phyloP scores from a whole-genome alignment of 768 basidiomycete species.

The Kondoa subrosea region DNA sequence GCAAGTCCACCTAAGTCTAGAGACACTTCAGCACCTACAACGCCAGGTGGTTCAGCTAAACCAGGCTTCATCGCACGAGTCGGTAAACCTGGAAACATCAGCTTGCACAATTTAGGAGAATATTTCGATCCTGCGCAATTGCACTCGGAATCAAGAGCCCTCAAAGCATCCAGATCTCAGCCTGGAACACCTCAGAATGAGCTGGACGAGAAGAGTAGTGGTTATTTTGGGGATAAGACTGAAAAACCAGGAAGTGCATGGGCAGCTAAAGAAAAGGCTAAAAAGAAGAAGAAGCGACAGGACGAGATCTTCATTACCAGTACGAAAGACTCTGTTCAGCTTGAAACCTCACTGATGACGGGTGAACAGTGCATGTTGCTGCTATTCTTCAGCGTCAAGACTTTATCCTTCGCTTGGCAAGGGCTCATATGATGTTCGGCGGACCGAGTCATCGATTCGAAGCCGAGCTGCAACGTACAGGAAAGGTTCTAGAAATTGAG shows the following conservation, averaged over 20 bases:
- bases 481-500: slow-evolving; percentile 38
- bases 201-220: no score
- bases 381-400: slow-evolving; percentile 40
- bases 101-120: slow-evolving; percentile 1
- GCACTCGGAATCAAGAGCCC: slow-evolving; percentile 14
- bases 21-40: background rate
- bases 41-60: background rate
- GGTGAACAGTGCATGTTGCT: slow-evolving; percentile 72
- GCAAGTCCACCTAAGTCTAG: background rate
- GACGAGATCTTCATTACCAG: slow-evolving; percentile 49
- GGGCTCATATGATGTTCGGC: slow-evolving; percentile 40
- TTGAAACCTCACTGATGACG: background rate
- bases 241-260: background rate
- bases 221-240: slow-evolving; percentile 2
- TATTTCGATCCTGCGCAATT: slow-evolving; percentile 13
- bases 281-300: slow-evolving; percentile 26
- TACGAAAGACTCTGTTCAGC: slow-evolving; percentile 10
- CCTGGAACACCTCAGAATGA: slow-evolving; percentile 31
- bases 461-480: slow-evolving; percentile 38
- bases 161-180: slow-evolving; percentile 8
- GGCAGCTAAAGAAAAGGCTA: slow-evolving; percentile 18
- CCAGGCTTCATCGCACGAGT: background rate
- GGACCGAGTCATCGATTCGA: slow-evolving; percentile 40
- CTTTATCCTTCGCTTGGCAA: slow-evolving; percentile 38
- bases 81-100: background rate